Percentiles rank a stretch among this genome's conserved stretches.
Conservation (phyloP, 768 basidiomycete species). For the Pleurotus giganteus region DNA sequence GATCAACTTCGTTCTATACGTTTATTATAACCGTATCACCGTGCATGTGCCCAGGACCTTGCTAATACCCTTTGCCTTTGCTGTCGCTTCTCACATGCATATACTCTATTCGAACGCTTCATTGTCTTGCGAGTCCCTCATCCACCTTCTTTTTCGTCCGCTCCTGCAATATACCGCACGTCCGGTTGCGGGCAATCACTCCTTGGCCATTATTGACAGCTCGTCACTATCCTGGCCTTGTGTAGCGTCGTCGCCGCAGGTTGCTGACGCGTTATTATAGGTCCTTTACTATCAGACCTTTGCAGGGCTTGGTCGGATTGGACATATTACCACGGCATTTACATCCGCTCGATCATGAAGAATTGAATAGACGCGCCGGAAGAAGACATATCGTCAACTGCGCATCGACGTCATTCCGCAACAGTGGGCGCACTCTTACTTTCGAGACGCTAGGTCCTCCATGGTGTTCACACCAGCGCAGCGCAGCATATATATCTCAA, state of each 20-base stretch:
- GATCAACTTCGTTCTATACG: neutral
- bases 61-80: slow-evolving; percentile 2
- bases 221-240: too few species aligned
- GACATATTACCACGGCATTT: slow-evolving; percentile 7
- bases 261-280: neutral
- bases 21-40: neutral
- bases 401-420: slow-evolving; percentile 1
- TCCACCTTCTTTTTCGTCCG: neutral
- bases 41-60: neutral
- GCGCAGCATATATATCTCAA: neutral
- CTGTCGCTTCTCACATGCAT: neutral
- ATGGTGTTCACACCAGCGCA: neutral
- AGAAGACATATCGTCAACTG: slow-evolving; percentile 5
- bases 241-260: too few species aligned
- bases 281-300: too few species aligned
- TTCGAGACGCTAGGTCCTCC: neutral
- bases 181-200: neutral
- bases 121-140: neutral
- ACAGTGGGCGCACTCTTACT: neutral
- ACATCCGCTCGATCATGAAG: slow-evolving; percentile 3
- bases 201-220: too few species aligned
- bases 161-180: neutral
- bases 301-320: neutral
- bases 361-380: neutral
- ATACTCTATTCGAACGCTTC: neutral